Conservation (phyloP, 169 alveolate species). For the Plasmodium blacklocki region DNA sequence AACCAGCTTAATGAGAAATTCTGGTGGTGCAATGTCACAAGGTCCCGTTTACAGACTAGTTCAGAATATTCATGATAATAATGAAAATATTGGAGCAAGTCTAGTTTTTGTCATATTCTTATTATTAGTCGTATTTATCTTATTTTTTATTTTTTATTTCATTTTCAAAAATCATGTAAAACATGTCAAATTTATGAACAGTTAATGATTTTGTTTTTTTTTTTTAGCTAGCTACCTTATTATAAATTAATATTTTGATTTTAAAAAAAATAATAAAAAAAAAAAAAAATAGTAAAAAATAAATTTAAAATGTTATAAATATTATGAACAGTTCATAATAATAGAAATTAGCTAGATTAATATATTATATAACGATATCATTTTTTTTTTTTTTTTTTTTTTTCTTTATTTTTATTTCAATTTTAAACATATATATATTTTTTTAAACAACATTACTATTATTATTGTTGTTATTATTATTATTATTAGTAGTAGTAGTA, state of each 20-base stretch:
- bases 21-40: neutral
- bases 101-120: slow-evolving; percentile 39
- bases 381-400: neutral
- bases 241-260: no score
- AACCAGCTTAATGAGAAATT: slow-evolving; percentile 48
- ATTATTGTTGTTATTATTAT: no score
- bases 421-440: no score
- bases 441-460: no score
- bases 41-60: slow-evolving; percentile 37
- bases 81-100: slow-evolving; percentile 64
- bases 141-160: slow-evolving; percentile 65
- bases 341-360: no score
- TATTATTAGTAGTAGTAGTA: no score
- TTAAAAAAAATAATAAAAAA: no score
- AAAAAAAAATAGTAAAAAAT: no score
- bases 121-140: slow-evolving; percentile 33
- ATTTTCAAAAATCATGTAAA: slow-evolving; percentile 64
- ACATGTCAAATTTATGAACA: slow-evolving; percentile 58
- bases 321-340: no score
- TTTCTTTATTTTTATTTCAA: neutral
- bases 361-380: no score
- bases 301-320: no score
- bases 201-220: neutral
- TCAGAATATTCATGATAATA: slow-evolving; percentile 54
- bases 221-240: no score